Evolutionary conservation across 2,329 filamentous ascomycete species (phyloP), one percentile per base, ranked within the genome.

Genomic region (Amesomyces nigricolor): DNA sequence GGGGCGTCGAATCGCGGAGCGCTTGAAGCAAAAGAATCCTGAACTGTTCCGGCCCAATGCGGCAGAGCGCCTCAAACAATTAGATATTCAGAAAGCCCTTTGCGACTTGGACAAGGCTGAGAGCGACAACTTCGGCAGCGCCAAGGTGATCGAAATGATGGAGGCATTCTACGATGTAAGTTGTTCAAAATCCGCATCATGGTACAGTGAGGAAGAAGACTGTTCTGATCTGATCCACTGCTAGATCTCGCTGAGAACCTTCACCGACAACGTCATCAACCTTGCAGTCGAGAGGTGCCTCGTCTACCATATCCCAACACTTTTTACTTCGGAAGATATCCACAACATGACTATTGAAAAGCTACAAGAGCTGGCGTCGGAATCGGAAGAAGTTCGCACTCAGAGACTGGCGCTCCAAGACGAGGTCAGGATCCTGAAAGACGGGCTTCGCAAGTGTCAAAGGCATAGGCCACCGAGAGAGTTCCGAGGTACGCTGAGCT

Each of bases 281-380:
- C 66, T 79, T 0, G 77, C 71, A 0, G 67, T 78, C 0, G 78
- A 80, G 59, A 74, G 73, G 32, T 78, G 75, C 44, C 70, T 81
- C 0, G 63, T 80, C 0, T 62, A 54, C 0, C 68, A 73, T 1
- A 55, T 80, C 0, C 68, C 71, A 0, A 51, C 57, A 0, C 74
- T 80, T 2, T 66, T 80, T 32, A 75, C 71, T 0, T 66, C 72
- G 1, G 65, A 64, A 0, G 63, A 61, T 0, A 69, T 78, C 1
- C 63, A 66, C 38, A 53, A 47, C 1, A 70, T 77, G 68, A 57
- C 62, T 2, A 65, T 73, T 2, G 62, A 66, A 0, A 57, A 58
- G 8, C 44, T 73, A 6, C 17, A 43, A 4, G 59, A 66, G 43
- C 56, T 73, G 1, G 70, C 67, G 0, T 62, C 66, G 1, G 71